Conservation (phyloP, 2,329 filamentous ascomycete species). For the Fusarium phyllophilum region DNA sequence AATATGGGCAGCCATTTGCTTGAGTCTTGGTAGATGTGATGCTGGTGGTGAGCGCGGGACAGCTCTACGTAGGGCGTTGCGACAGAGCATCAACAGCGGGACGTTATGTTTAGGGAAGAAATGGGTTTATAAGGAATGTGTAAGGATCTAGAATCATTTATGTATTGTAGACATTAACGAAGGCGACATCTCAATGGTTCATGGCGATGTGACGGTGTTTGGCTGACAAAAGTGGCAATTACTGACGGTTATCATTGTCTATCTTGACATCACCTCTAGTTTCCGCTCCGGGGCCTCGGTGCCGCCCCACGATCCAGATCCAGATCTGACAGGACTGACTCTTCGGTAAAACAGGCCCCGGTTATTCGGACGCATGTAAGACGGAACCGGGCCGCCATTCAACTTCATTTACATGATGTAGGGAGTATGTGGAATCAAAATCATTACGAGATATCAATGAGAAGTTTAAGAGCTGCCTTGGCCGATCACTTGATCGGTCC, state of each 20-base stretch:
- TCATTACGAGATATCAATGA: neutral
- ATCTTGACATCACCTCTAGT: conserved; percentile 38
- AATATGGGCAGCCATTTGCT: conserved; percentile 48
- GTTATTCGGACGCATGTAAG: conserved; percentile 23
- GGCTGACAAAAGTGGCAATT: conserved; percentile 39
- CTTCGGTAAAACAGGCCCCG: conserved; percentile 3
- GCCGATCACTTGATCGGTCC: neutral
- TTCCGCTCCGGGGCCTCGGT: conserved; percentile 18
- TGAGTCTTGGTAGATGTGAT: conserved; percentile 36
- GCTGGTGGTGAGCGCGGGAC: conserved; percentile 42
- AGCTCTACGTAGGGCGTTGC: conserved; percentile 46
- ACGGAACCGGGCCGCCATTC: conserved; percentile 23
- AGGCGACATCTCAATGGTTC: neutral
- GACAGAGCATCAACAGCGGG: conserved; percentile 49
- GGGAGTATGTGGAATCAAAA: neutral
- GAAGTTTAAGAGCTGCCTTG: neutral
- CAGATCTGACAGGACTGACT: neutral
- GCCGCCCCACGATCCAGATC: conserved; percentile 14
- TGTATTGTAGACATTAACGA: neutral
- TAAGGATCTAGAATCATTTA: conserved; percentile 24
- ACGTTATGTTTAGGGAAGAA: neutral
- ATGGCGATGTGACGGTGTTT: neutral
- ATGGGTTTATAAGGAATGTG: conserved; percentile 4
- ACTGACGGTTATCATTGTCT: conserved; percentile 17
- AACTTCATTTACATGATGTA: neutral